Evolutionary conservation across 352 stramenopile genomes (phyloP).

Genomic region (Phytophthora fragariae): DNA sequence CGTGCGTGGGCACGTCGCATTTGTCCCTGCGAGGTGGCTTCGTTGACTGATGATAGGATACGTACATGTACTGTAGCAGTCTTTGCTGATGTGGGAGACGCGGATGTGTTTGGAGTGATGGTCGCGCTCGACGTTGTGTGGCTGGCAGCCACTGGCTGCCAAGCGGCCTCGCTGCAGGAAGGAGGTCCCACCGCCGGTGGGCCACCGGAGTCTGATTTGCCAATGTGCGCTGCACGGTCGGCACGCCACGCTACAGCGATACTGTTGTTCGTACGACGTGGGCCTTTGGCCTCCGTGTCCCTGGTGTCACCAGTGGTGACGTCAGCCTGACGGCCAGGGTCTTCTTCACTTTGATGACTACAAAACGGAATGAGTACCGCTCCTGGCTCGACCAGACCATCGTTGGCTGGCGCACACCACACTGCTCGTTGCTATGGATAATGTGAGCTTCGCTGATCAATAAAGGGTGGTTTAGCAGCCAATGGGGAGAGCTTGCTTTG

Average conservation of each 20-base stretch:
- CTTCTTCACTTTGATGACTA: not conserved
- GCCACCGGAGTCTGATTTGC: slow-evolving; percentile 31
- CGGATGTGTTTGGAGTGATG: slow-evolving; percentile 25
- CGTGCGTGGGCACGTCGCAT: no score
- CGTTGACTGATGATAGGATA: slow-evolving; percentile 1
- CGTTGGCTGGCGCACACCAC: not conserved
- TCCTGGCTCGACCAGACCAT: not conserved
- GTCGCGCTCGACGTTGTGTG: slow-evolving; percentile 20
- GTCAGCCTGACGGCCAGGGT: not conserved
- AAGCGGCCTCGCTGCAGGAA: slow-evolving; percentile 30
- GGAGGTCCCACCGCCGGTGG: slow-evolving; percentile 2
- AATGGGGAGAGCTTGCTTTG: not conserved
- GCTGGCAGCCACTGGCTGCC: not conserved
- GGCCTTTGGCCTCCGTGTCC: not conserved
- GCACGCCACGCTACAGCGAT: slow-evolving; percentile 15
- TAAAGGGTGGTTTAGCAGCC: no score
- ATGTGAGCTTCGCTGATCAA: no score
- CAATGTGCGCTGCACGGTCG: slow-evolving; percentile 3
- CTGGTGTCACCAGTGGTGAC: slow-evolving; percentile 2
- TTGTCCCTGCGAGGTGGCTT: slow-evolving; percentile 8
- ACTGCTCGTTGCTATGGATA: not conserved
- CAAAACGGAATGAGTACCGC: slow-evolving; percentile 5
- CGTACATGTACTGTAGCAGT: not conserved
- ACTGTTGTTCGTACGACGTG: slow-evolving; percentile 20
- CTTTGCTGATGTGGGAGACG: not conserved